These are phyloP conservation scores for Hygrophorus russula DNA, from an alignment of 768 basidiomycete species.

Conservation along the genomic window DNA sequence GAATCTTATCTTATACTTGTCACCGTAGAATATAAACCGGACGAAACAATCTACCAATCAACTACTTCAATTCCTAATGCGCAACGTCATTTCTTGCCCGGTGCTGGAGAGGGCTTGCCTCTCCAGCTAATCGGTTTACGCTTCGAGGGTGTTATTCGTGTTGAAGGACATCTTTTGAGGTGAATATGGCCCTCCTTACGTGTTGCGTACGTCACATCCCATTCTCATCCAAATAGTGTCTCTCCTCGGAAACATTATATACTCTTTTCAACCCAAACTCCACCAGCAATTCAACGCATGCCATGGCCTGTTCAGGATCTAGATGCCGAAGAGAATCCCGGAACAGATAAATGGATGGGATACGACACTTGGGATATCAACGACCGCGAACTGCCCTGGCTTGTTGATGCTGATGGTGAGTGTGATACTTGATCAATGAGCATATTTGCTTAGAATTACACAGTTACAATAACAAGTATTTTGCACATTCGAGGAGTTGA, in stretches of 20 bases:
- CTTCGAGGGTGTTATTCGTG: slow-evolving; percentile 73
- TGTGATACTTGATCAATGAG: neutral
- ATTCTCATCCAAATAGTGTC: slow-evolving; percentile 32
- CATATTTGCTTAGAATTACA: neutral
- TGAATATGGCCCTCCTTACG: slow-evolving; percentile 15
- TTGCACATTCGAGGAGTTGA: slow-evolving; percentile 53
- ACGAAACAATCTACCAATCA: slow-evolving; percentile 43
- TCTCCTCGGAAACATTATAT: slow-evolving; percentile 64
- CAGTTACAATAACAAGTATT: slow-evolving; percentile 64
- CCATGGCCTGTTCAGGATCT: slow-evolving; percentile 60
- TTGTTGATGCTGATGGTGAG: slow-evolving; percentile 64
- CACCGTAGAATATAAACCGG: slow-evolving; percentile 45
- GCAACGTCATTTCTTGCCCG: slow-evolving; percentile 61
- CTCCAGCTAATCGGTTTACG: slow-evolving; percentile 58
- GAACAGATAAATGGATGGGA: slow-evolving; percentile 23
- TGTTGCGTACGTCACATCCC: slow-evolving; percentile 1
- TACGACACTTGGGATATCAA: slow-evolving; percentile 67
- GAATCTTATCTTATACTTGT: slow-evolving; percentile 72
- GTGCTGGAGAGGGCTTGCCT: slow-evolving; percentile 69
- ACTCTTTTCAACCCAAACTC: slow-evolving; percentile 62
- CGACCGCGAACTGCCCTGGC: slow-evolving; percentile 60
- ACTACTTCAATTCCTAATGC: slow-evolving; percentile 41
- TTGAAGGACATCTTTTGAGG: slow-evolving; percentile 70
- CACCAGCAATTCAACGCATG: slow-evolving; percentile 71
- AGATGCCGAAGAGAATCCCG: slow-evolving; percentile 22